phyloP scores from a whole-genome alignment of 2,329 filamentous ascomycete species.

The Camptophora hylomeconis region DNA sequence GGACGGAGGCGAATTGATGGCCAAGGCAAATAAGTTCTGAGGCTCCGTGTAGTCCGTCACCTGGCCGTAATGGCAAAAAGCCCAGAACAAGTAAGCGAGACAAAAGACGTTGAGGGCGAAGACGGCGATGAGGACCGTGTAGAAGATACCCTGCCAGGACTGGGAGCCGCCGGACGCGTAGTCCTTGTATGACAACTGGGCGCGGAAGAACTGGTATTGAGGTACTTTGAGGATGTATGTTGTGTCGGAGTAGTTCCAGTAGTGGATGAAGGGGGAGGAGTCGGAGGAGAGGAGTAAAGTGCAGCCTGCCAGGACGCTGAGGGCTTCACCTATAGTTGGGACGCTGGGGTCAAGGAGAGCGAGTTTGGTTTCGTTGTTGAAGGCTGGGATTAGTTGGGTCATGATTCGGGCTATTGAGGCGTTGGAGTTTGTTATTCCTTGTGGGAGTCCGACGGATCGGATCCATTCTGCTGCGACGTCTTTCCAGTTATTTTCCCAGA shows the following conservation, averaged over 20 bases:
- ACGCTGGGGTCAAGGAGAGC: conserved; percentile 27
- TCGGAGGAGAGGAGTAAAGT: conserved; percentile 50
- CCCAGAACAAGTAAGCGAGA: conserved; percentile 47
- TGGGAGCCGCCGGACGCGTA: conserved; percentile 55
- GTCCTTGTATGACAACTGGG: conserved; percentile 49
- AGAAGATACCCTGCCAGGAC: conserved; percentile 53
- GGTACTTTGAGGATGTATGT: conserved; percentile 30
- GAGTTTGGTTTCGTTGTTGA: conserved; percentile 26
- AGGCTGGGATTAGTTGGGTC: conserved; percentile 39
- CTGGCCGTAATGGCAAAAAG: conserved; percentile 35
- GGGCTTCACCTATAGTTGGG: conserved; percentile 59
- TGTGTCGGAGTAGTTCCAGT: conserved; percentile 35
- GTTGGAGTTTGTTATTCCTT: conserved; percentile 41
- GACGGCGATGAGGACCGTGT: conserved; percentile 50
- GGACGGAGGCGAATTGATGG: conserved; percentile 50
- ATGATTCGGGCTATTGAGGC: conserved; percentile 47
- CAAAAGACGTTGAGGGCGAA: conserved; percentile 56
- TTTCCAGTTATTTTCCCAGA: conserved; percentile 38
- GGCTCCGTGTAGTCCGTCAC: conserved; percentile 71
- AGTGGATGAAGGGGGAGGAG: conserved; percentile 47
- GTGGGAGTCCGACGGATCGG: conserved; percentile 41
- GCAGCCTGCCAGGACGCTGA: conserved; percentile 56
- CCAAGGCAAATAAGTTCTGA: conserved; percentile 59
- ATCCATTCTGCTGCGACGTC: conserved; percentile 43
- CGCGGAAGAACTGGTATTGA: conserved; percentile 48